Evolutionary conservation across 257 asterid species (phyloP).

Genomic region (Pogostemon cablin): DNA sequence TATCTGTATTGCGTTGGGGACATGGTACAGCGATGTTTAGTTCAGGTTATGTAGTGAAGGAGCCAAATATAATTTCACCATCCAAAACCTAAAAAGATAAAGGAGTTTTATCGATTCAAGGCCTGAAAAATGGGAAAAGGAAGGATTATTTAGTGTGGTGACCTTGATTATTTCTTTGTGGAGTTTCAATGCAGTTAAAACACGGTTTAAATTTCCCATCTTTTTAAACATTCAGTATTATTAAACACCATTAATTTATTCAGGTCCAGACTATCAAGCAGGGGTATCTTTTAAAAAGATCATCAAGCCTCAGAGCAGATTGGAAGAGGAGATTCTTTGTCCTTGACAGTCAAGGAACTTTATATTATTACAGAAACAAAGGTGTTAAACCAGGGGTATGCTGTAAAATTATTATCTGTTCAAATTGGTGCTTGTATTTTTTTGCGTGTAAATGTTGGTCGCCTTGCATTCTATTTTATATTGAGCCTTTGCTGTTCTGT

Average conservation of each 20-base stretch:
- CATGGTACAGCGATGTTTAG: constrained; percentile 16
- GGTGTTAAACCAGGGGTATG: constrained; percentile 78
- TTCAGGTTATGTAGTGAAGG: constrained; percentile 9
- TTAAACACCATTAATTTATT: constrained; percentile 30
- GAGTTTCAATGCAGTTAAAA: constrained; percentile 15
- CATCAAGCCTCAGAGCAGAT: constrained; percentile 91
- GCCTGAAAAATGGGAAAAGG: neutral
- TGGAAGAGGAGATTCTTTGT: constrained; percentile 98
- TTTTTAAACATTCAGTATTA: constrained; percentile 12
- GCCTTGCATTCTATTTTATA: constrained; percentile 12
- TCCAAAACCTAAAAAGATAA: constrained; percentile 11
- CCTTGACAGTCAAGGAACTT: constrained; percentile 85
- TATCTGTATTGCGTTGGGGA: constrained; percentile 10
- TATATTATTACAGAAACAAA: constrained; percentile 84
- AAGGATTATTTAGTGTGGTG: constrained; percentile 12
- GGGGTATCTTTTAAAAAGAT: constrained; percentile 92
- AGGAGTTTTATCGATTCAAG: neutral
- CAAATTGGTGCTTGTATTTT: constrained; percentile 31
- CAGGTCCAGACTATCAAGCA: constrained; percentile 92
- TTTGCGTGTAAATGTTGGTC: constrained; percentile 16
- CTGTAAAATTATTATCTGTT: constrained; percentile 32
- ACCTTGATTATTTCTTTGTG: constrained; percentile 22
- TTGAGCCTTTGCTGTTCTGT: neutral
- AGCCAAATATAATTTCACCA: constrained; percentile 7
- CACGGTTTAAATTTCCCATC: constrained; percentile 18